These are phyloP conservation scores for Penicillium sp. DNA, from an alignment of 2,329 filamentous ascomycete genomes.

Conservation along the genomic window DNA sequence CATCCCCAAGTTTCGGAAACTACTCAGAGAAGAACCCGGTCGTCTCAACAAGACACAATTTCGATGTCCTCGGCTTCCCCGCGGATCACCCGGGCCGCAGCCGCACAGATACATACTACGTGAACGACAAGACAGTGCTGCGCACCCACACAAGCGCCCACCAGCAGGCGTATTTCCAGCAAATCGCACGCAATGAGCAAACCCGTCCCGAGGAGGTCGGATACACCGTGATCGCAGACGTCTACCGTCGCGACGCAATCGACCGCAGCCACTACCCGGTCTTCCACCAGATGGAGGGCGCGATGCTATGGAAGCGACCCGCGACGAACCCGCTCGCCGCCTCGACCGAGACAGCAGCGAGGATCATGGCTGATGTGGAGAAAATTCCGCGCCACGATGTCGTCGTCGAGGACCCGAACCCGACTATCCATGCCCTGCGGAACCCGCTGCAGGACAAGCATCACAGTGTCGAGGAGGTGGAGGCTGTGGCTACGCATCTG, in stretches of 20 bases:
- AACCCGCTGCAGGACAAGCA: conserved; percentile 77
- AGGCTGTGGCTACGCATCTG: conserved; percentile 78
- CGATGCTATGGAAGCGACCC: conserved; percentile 77
- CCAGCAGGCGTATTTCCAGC: conserved; percentile 77
- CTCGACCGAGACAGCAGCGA: conserved; percentile 49
- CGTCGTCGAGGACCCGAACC: conserved; percentile 78
- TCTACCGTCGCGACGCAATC: conserved; percentile 92
- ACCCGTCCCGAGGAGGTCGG: conserved; percentile 54
- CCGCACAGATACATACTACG: conserved; percentile 90
- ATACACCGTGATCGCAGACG: conserved; percentile 89
- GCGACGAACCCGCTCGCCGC: conserved; percentile 30
- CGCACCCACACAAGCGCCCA: conserved; percentile 95
- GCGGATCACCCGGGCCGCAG: conserved; percentile 82
- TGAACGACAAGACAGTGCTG: conserved; percentile 79
- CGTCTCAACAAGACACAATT: conserved; percentile 83
- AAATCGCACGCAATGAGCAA: conserved; percentile 50
- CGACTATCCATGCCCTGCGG: conserved; percentile 69
- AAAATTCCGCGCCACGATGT: conserved; percentile 71
- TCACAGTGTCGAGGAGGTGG: conserved; percentile 73
- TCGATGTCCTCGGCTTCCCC: conserved; percentile 93
- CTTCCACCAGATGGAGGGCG: conserved; percentile 99
- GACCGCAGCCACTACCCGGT: conserved; percentile 94
- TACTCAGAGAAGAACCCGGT: conserved; percentile 80
- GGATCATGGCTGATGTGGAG: conserved; percentile 69
- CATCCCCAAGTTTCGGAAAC: conserved; percentile 66